phyloP scores from a whole-genome alignment of 805 yeast species.

The Martiniozyma abietophila region DNA sequence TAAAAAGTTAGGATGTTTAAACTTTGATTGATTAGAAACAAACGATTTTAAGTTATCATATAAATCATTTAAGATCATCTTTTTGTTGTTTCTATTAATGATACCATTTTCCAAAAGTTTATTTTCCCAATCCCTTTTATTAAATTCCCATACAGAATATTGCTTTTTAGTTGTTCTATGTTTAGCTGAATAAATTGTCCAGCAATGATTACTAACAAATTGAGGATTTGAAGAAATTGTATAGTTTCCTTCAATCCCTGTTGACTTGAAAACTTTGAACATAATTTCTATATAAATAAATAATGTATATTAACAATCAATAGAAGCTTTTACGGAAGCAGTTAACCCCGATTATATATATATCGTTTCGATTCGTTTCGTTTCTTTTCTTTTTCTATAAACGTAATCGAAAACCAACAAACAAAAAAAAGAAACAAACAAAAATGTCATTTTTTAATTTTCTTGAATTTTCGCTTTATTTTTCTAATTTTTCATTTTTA shows the following conservation, averaged over 20 bases:
- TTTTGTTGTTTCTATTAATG: slow-evolving; percentile 38
- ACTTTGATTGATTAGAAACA: slow-evolving; percentile 61
- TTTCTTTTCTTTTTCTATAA: too few species aligned
- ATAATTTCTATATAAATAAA: slow-evolving; percentile 23
- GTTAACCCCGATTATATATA: too few species aligned
- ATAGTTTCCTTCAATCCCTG: slow-evolving; percentile 61
- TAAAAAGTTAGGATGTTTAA: slow-evolving; percentile 84
- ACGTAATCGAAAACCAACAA: too few species aligned
- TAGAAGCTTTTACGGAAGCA: too few species aligned
- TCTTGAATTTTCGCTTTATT: too few species aligned
- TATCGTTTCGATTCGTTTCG: too few species aligned
- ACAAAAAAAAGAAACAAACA: too few species aligned
- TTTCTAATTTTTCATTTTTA: too few species aligned
- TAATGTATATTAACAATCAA: too few species aligned
- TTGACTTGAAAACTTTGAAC: slow-evolving; percentile 44
- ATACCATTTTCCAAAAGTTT: slow-evolving; percentile 42
- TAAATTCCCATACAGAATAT: slow-evolving; percentile 82
- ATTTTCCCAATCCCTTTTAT: slow-evolving; percentile 64
- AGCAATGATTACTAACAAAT: slow-evolving; percentile 61
- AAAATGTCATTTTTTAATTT: too few species aligned
- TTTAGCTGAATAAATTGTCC: slow-evolving; percentile 83
- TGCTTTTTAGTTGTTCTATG: slow-evolving; percentile 48
- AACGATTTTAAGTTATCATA: slow-evolving; percentile 59
- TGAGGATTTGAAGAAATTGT: slow-evolving; percentile 61
- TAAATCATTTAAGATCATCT: slow-evolving; percentile 46